Conservation (phyloP, 805 yeast species). For the Pichia kluyveri region DNA sequence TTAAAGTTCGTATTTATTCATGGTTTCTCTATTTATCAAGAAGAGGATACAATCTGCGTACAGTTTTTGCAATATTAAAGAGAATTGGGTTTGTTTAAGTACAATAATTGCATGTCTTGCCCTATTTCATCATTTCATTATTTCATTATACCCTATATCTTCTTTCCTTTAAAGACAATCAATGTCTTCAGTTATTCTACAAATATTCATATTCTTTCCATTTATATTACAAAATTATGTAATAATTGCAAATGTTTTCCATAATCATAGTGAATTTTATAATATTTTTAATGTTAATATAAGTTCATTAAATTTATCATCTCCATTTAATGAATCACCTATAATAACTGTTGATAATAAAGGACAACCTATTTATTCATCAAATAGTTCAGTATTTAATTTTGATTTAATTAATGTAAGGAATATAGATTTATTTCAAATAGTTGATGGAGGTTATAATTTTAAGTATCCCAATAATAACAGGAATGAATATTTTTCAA, state of each 20-base stretch:
- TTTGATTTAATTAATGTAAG: not conserved
- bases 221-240: too few species aligned
- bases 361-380: not conserved
- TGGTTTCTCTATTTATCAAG: constrained; percentile 14
- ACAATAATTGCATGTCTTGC: too few species aligned
- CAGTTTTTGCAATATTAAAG: constrained; percentile 11
- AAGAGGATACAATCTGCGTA: constrained; percentile 14
- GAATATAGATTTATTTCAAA: not conserved
- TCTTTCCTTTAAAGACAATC: too few species aligned
- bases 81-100: constrained; percentile 16
- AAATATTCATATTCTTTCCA: too few species aligned
- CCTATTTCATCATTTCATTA: too few species aligned
- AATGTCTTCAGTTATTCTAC: too few species aligned
- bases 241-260: too few species aligned
- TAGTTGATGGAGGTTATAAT: not conserved
- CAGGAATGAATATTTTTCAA: not conserved
- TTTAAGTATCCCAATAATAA: not conserved
- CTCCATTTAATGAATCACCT: too few species aligned
- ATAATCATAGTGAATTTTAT: too few species aligned
- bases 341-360: not conserved
- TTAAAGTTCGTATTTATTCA: constrained; percentile 11
- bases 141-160: too few species aligned
- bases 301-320: too few species aligned
- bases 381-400: not conserved
- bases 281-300: too few species aligned